Evolutionary conservation across 2,329 filamentous ascomycete genomes (phyloP).

Genomic region (Aspergillus aculeatus): DNA sequence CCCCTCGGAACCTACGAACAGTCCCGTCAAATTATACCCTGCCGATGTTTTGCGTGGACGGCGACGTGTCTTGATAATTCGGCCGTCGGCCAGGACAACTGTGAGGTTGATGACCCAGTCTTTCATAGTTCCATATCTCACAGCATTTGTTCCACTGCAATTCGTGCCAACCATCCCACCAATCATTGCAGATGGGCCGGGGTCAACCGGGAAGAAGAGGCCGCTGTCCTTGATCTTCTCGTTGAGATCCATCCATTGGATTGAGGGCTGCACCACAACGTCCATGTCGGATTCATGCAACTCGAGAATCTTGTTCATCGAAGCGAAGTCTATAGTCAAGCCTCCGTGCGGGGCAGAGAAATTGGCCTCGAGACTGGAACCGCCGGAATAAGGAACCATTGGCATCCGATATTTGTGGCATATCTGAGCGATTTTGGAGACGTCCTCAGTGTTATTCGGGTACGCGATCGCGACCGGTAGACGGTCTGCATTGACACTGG

Average conservation of each 20-base stretch:
- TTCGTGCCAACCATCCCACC: constrained; percentile 67
- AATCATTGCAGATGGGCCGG: constrained; percentile 63
- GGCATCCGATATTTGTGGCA: constrained; percentile 79
- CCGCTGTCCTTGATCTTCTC: constrained; percentile 69
- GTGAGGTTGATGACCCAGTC: constrained; percentile 72
- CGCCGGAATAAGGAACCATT: constrained; percentile 83
- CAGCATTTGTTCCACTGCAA: constrained; percentile 62
- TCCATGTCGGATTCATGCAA: constrained; percentile 89
- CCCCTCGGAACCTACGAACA: constrained; percentile 70
- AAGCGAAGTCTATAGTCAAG: constrained; percentile 83
- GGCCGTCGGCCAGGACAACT: constrained; percentile 68
- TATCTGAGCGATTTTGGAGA: constrained; percentile 63
- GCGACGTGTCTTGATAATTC: constrained; percentile 65
- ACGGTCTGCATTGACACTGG: constrained; percentile 63
- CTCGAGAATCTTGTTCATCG: constrained; percentile 78
- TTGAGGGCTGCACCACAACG: constrained; percentile 83
- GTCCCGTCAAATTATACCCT: constrained; percentile 67
- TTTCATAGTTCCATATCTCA: constrained; percentile 72
- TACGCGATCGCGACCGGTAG: constrained; percentile 66
- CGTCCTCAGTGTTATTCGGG: constrained; percentile 63
- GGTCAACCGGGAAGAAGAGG: constrained; percentile 89
- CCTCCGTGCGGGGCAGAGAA: constrained; percentile 85
- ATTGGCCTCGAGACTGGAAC: constrained; percentile 83
- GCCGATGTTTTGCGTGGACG: constrained; percentile 68
- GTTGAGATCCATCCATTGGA: constrained; percentile 91